These are phyloP conservation scores for Trichoderma erinaceum DNA, from an alignment of 495 filamentous ascomycete species.

Conservation along the genomic window DNA sequence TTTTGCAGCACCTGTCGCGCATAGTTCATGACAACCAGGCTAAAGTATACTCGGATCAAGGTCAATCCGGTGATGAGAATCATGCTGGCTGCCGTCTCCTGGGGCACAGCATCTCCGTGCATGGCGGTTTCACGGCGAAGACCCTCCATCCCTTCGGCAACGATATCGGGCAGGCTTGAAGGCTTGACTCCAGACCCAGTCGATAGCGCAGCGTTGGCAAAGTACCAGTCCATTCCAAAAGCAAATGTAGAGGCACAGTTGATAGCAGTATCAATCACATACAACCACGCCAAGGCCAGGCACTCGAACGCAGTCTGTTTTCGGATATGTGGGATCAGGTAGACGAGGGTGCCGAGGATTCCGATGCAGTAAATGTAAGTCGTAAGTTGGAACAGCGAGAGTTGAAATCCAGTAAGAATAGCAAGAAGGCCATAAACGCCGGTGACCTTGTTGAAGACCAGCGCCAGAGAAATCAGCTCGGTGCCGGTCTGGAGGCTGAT, in stretches of 20 bases:
- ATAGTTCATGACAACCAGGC: slow-evolving; percentile 71
- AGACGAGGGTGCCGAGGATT: slow-evolving; percentile 53
- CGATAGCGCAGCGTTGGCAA: slow-evolving; percentile 48
- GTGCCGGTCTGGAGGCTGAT: slow-evolving; percentile 82
- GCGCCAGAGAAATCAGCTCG: slow-evolving; percentile 69
- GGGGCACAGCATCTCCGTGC: slow-evolving; percentile 10
- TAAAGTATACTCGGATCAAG: slow-evolving; percentile 67
- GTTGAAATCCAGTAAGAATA: slow-evolving; percentile 59
- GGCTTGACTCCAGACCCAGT: slow-evolving; percentile 17
- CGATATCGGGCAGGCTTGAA: not conserved
- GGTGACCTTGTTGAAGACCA: slow-evolving; percentile 82
- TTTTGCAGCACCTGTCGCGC: slow-evolving; percentile 65
- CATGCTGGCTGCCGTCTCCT: slow-evolving; percentile 68
- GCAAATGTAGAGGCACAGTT: slow-evolving; percentile 71
- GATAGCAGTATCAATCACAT: slow-evolving; percentile 69
- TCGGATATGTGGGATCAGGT: slow-evolving; percentile 65
- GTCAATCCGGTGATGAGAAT: slow-evolving; percentile 65
- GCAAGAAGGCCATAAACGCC: slow-evolving; percentile 85
- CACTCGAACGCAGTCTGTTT: slow-evolving; percentile 61
- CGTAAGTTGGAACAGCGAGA: slow-evolving; percentile 62
- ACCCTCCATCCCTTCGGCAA: slow-evolving; percentile 10
- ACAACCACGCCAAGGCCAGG: slow-evolving; percentile 67
- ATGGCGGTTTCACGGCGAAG: slow-evolving; percentile 11
- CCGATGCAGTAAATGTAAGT: slow-evolving; percentile 81
- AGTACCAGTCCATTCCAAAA: slow-evolving; percentile 80